These are phyloP conservation scores for Heterobasidion occidentale DNA, from an alignment of 1,284 basidiomycete genomes.

Conservation along the genomic window DNA sequence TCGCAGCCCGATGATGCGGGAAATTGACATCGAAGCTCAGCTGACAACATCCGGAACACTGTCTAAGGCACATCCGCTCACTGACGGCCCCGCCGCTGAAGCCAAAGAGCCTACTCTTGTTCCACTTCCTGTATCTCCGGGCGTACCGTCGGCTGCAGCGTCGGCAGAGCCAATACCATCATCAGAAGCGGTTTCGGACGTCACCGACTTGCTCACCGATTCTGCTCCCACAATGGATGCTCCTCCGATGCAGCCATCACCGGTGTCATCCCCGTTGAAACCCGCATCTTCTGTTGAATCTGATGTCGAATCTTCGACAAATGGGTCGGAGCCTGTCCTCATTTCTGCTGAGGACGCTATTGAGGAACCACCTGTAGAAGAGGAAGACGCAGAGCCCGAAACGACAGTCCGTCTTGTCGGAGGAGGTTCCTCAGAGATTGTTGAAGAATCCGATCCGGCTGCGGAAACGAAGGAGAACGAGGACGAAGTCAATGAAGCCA, in stretches of 20 bases:
- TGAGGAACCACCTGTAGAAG: constrained; percentile 3
- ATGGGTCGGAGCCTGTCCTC: not conserved
- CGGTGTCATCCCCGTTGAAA: constrained; percentile 8
- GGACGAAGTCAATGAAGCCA: not conserved
- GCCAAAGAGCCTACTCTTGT: constrained; percentile 6
- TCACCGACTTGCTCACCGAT: constrained; percentile 39
- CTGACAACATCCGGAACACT: not conserved
- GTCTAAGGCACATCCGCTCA: not conserved
- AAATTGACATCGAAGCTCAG: constrained; percentile 16
- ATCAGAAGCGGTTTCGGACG: constrained; percentile 15
- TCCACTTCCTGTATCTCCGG: constrained; percentile 4
- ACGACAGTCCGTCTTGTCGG: constrained; percentile 51
- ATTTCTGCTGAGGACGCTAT: not conserved
- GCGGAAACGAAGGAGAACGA: constrained; percentile 6
- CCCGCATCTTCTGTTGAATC: not conserved
- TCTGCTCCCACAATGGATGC: constrained; percentile 27
- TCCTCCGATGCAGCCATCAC: constrained; percentile 23
- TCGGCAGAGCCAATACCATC: constrained; percentile 8
- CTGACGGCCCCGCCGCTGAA: not conserved
- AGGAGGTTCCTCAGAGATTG: constrained; percentile 19
- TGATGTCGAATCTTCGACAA: not conserved
- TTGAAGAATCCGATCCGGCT: not conserved
- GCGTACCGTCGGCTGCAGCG: not conserved
- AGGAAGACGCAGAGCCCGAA: constrained; percentile 16
- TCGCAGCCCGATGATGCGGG: constrained; percentile 32